A percentile compares a stretch with the other conserved stretches of the same genome.
These are phyloP conservation scores for Cyberlindnera veronae DNA, from an alignment of 805 yeast species.

Conservation along the genomic window DNA sequence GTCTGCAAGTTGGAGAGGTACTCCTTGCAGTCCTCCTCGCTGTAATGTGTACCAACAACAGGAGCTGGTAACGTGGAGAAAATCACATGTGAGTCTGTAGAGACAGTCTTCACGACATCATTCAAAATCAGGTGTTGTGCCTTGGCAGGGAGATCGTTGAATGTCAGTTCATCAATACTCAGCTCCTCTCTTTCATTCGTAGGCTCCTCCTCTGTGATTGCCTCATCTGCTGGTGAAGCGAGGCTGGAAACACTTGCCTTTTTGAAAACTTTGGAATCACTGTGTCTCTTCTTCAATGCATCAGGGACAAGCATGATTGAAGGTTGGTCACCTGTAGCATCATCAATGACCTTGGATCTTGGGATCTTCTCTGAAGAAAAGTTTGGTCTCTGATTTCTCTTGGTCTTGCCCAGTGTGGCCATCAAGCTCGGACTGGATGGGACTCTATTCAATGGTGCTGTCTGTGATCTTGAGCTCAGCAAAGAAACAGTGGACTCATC, in stretches of 20 bases:
- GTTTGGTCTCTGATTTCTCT: constrained; percentile 44
- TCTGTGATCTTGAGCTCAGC: background rate
- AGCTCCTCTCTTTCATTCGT: constrained; percentile 6
- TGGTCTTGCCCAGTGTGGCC: constrained; percentile 14
- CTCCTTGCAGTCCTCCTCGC: constrained; percentile 63
- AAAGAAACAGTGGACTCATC: constrained; percentile 3
- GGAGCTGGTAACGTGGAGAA: constrained; percentile 93
- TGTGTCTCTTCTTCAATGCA: constrained; percentile 24
- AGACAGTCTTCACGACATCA: constrained; percentile 70
- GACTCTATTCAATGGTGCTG: background rate
- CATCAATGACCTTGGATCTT: constrained; percentile 60
- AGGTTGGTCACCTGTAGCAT: constrained; percentile 65
- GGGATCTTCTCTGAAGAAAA: constrained; percentile 74
- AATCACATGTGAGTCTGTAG: constrained; percentile 65
- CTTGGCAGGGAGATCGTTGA: constrained; percentile 85
- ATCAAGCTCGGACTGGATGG: constrained; percentile 8
- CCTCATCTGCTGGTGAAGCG: background rate
- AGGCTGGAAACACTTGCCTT: too few species aligned
- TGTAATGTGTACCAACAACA: constrained; percentile 71
- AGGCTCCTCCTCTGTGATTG: background rate
- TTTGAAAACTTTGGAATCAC: too few species aligned
- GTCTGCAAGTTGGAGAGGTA: constrained; percentile 73
- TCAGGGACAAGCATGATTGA: constrained; percentile 59
- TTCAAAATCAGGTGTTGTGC: constrained; percentile 89
- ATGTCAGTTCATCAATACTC: constrained; percentile 44